These are phyloP conservation scores for Pichia membranifaciens DNA, from an alignment of 805 yeast genomes.

Conservation along the genomic window DNA sequence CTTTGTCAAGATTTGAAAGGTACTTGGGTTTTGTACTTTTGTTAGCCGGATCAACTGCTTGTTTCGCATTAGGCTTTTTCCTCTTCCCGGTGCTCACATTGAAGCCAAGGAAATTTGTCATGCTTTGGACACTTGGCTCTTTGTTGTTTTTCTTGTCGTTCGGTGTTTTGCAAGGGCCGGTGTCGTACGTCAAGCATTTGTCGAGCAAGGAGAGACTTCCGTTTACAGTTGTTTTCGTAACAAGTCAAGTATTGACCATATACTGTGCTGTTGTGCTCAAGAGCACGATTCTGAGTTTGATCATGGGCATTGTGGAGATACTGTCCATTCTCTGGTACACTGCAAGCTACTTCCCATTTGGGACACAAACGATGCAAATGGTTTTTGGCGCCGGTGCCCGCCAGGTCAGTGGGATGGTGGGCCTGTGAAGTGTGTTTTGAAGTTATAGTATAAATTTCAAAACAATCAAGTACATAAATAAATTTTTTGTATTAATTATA, in stretches of 20 bases:
- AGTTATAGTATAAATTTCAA: no score
- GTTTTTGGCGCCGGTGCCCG: conserved; percentile 37
- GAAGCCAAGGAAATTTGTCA: conserved; percentile 87
- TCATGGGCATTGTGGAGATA: conserved; percentile 71
- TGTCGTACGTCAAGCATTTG: conserved; percentile 69
- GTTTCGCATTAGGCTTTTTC: conserved; percentile 76
- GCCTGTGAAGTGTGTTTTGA: conserved; percentile 27
- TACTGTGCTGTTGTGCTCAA: conserved; percentile 68
- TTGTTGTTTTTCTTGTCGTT: conserved; percentile 80
- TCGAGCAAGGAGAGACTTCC: conserved; percentile 70
- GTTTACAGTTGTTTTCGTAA: conserved; percentile 74
- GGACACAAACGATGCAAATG: conserved; percentile 66
- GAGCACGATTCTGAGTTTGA: conserved; percentile 67
- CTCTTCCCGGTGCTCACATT: conserved; percentile 85
- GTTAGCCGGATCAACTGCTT: conserved; percentile 66
- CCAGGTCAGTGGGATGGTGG: conserved; percentile 37
- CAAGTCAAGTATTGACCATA: conserved; percentile 72
- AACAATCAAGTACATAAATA: no score
- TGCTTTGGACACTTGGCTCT: conserved; percentile 88
- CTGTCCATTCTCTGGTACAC: conserved; percentile 88
- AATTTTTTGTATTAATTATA: no score
- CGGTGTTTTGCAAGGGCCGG: conserved; percentile 89
- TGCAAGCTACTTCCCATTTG: conserved; percentile 92
- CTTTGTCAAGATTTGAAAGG: conserved; percentile 71
- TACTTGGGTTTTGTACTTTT: conserved; percentile 72